These are phyloP conservation scores for Podila minutissima DNA, from an alignment of 192 early-diverging fungal genomes.

Conservation along the genomic window DNA sequence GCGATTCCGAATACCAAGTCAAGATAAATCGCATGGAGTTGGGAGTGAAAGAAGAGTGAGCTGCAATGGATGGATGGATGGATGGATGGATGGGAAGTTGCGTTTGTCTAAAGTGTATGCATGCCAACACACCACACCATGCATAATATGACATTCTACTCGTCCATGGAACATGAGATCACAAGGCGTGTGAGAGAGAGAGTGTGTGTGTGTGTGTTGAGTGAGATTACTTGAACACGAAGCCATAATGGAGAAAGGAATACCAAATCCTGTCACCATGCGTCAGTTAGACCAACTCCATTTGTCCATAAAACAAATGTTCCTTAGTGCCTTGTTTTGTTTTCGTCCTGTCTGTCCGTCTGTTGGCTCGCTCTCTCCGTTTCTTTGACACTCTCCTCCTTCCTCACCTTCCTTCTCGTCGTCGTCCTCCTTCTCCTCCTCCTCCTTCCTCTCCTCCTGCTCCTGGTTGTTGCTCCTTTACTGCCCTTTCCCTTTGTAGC, in stretches of 20 bases:
- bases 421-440: background rate
- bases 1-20: background rate
- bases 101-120: background rate
- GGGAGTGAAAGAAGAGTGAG: background rate
- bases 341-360: background rate
- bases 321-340: background rate
- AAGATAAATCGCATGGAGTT: background rate
- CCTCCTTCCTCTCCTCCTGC: background rate
- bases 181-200: too few species aligned
- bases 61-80: background rate
- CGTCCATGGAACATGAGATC: background rate
- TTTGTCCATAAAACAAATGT: too few species aligned
- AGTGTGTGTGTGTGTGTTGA: too few species aligned
- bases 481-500: background rate
- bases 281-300: too few species aligned
- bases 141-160: background rate
- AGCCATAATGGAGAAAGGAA: too few species aligned
- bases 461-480: background rate
- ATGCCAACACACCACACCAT: background rate
- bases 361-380: background rate
- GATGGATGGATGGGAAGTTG: background rate
- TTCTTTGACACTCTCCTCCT: background rate
- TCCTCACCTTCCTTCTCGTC: background rate
- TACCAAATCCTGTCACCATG: too few species aligned
- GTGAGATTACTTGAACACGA: too few species aligned